Conservation (phyloP, 345 rosid genomes). For the Linum lewisii region DNA sequence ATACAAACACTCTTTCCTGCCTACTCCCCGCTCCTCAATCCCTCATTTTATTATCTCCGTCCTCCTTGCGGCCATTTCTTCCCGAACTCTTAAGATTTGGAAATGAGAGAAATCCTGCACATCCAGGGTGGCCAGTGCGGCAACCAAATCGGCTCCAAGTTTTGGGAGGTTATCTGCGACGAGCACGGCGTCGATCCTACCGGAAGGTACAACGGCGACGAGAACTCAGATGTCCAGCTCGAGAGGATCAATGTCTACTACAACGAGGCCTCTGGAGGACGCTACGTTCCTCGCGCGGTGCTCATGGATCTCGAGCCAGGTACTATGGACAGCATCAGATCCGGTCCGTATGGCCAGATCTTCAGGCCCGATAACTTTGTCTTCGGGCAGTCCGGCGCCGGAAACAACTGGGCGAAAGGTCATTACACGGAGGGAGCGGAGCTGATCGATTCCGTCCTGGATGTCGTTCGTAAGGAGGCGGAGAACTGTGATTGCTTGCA, state of each 20-base stretch:
- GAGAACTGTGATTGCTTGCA: constrained; percentile 98
- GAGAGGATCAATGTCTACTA: constrained; percentile 91
- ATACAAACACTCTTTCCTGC: not conserved
- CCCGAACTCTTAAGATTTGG: not conserved
- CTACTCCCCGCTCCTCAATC: not conserved
- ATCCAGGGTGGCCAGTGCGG: constrained; percentile 98
- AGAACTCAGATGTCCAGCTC: constrained; percentile 52
- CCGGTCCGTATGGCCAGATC: constrained; percentile 81
- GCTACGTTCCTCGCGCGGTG: constrained; percentile 91
- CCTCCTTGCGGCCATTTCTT: not conserved
- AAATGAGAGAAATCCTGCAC: constrained; percentile 94
- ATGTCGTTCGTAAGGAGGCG: constrained; percentile 91
- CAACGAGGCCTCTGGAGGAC: constrained; percentile 86
- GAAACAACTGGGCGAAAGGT: constrained; percentile 86
- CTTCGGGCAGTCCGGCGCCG: constrained; percentile 81
- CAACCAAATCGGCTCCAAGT: constrained; percentile 95
- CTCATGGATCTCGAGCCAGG: constrained; percentile 99
- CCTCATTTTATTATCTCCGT: not conserved
- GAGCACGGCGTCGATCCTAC: constrained; percentile 90
- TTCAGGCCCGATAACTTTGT: constrained; percentile 85
- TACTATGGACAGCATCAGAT: constrained; percentile 95
- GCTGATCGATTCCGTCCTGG: constrained; percentile 86
- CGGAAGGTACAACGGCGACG: constrained; percentile 62
- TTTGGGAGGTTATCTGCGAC: constrained; percentile 97
- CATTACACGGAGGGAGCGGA: constrained; percentile 97